Base-by-base conservation (phyloP, 768 basidiomycete species). In the Termitomyces sp. region DNA sequence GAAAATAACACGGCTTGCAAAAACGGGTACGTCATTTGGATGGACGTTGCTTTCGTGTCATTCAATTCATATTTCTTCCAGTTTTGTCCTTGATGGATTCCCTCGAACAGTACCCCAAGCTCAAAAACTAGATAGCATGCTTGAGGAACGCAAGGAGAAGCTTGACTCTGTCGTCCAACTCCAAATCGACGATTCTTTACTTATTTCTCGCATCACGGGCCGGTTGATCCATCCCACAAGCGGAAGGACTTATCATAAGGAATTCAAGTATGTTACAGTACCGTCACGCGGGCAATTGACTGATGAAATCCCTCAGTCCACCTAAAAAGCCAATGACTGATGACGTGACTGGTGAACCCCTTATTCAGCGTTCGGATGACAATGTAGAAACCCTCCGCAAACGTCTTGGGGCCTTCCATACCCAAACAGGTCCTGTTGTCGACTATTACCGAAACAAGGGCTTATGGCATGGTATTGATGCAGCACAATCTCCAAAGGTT, bases 31-130 rank as follows among this genome's bases (percentile, higher is more conserved):
- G 94, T 73, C 37, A 61, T 63, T 40, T n/a, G 60, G 53, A n/a
- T 34, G 29, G 20, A 36, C 29, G 43, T 34, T 40, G 12, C 10
- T 17, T 47, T 45, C 55, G 42, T 42, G 38, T 25, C 20, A 37
- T 66, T 71, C 47, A 71, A 67, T 60, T 62, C 45, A n/a, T 50
- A 25, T 45, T 46, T 45, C n/a, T 25, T 50, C 15, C 67, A 98
- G 96, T 42, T 99, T 99, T 76, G 97, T 99, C 60, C 82, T 99
- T 55, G 97, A 99, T 70, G 97, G 97, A n/a, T 99, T 99, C 86
- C 97, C 97, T 46, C 89, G 97, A 47, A 98, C 96, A 4, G 93
- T 98, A 40, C 88, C 91, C 10, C 97, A 99, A 70, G 97, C 97
- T 3, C 85, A 96, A 76, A 98, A 97, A 76, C 88, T 99, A 58